phyloP scores from a whole-genome alignment of 352 stramenopile genomes.

The Thraustochytrium striatum region DNA sequence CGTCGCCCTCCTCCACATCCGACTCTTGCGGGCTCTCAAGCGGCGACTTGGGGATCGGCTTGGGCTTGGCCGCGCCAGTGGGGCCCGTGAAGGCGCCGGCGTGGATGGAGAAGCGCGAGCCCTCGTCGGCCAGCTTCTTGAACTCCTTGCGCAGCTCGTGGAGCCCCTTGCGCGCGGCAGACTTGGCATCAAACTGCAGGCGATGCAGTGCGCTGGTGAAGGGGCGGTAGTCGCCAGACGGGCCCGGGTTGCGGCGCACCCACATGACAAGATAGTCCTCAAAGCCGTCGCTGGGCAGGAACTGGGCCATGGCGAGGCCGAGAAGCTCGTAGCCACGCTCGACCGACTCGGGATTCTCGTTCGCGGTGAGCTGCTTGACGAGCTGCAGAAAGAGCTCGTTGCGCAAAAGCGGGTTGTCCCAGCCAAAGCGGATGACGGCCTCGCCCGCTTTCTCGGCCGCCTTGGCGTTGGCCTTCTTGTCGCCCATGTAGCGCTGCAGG shows the following conservation, averaged over 20 bases:
- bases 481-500: conserved; percentile 18
- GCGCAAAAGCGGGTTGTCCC: conserved; percentile 53
- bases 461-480: conserved; percentile 12
- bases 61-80: not conserved
- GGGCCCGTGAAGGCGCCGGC: conserved; percentile 33
- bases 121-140: conserved; percentile 2
- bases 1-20: no score
- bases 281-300: conserved; percentile 59
- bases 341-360: conserved; percentile 53
- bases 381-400: conserved; percentile 63
- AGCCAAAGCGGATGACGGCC: conserved; percentile 55
- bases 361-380: conserved; percentile 65
- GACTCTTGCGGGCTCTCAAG: no score
- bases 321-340: conserved; percentile 62
- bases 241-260: conserved; percentile 15
- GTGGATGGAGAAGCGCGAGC: conserved; percentile 29
- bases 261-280: conserved; percentile 60
- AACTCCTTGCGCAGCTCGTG: conserved; percentile 9
- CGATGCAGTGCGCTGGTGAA: conserved; percentile 27
- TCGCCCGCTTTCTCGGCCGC: conserved; percentile 42
- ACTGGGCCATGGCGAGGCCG: conserved; percentile 55
- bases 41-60: not conserved
- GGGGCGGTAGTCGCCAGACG: conserved; percentile 14
- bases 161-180: not conserved
- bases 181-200: conserved; percentile 15